Evolutionary conservation across 1,139 yeast genomes (phyloP).

Genomic region (Yamadazyma sp.): DNA sequence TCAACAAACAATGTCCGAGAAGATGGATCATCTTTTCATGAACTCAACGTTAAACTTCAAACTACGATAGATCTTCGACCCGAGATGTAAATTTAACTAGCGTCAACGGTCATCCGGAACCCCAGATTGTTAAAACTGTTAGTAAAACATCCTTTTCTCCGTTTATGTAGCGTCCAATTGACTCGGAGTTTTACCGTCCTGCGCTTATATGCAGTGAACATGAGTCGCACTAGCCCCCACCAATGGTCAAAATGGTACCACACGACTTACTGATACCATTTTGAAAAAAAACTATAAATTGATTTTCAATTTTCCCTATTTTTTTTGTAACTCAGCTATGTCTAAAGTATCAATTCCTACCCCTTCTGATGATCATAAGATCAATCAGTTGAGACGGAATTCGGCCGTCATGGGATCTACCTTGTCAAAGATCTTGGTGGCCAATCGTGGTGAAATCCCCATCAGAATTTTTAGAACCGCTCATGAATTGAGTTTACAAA

Average conservation of each 20-base stretch:
- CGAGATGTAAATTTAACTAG: background rate
- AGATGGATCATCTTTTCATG: background rate
- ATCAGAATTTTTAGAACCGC: constrained; percentile 93
- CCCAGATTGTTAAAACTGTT: background rate
- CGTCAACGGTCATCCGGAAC: background rate
- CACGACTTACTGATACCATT: background rate
- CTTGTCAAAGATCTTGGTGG: constrained; percentile 79
- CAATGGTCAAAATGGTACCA: too few relatives aligned
- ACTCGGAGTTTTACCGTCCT: constrained; percentile 3
- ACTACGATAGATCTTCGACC: constrained; percentile 1
- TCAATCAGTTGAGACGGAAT: constrained; percentile 59
- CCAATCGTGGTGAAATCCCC: constrained; percentile 95
- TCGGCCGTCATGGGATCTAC: constrained; percentile 58
- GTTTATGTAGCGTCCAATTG: background rate
- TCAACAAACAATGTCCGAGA: constrained; percentile 1
- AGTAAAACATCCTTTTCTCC: constrained; percentile 2
- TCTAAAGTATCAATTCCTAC: constrained; percentile 18
- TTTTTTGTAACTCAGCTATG: constrained; percentile 1
- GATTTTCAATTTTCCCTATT: constrained; percentile 1
- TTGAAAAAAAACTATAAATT: constrained; percentile 1
- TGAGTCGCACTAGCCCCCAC: constrained; percentile 11
- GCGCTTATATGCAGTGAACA: constrained; percentile 2
- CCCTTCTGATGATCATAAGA: constrained; percentile 20
- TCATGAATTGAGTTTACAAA: constrained; percentile 95
- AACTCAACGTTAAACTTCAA: background rate